Conservation (phyloP, 2,329 filamentous ascomycete genomes). For the Botrytis fragariae region DNA sequence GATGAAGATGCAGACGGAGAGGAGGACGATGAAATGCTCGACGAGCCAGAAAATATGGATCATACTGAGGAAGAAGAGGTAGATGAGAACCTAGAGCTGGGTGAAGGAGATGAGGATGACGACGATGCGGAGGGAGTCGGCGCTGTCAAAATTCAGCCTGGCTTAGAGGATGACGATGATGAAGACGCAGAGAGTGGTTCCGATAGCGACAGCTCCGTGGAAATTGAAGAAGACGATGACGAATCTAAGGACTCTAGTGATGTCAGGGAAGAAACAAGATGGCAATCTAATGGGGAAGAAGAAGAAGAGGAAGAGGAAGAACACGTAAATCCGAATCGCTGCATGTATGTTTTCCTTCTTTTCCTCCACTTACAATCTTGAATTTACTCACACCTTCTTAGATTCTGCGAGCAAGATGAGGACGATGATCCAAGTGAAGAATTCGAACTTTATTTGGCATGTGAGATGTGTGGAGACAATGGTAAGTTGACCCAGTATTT, state of each 20-base stretch:
- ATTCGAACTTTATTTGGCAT: slow-evolving; percentile 75
- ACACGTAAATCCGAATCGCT: slow-evolving; percentile 53
- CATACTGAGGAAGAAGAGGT: slow-evolving; percentile 41
- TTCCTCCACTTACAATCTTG: neutral
- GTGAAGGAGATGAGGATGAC: slow-evolving; percentile 44
- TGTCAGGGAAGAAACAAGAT: slow-evolving; percentile 57
- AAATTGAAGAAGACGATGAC: slow-evolving; percentile 39
- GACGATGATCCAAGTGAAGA: slow-evolving; percentile 79
- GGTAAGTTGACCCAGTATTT: slow-evolving; percentile 55
- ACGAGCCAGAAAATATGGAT: slow-evolving; percentile 37
- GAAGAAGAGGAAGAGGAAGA: slow-evolving; percentile 53
- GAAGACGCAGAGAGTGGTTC: slow-evolving; percentile 39
- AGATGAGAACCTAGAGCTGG: slow-evolving; percentile 42
- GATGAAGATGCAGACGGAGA: slow-evolving; percentile 40
- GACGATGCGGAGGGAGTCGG: slow-evolving; percentile 40
- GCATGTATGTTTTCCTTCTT: slow-evolving; percentile 55
- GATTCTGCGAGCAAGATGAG: slow-evolving; percentile 81
- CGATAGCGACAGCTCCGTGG: slow-evolving; percentile 33
- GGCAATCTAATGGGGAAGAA: slow-evolving; percentile 50
- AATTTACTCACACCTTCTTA: slow-evolving; percentile 43
- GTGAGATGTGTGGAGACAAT: slow-evolving; percentile 75
- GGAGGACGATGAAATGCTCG: slow-evolving; percentile 41
- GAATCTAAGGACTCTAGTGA: slow-evolving; percentile 57
- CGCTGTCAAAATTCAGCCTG: slow-evolving; percentile 39
- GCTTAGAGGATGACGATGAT: slow-evolving; percentile 39